Percentiles rank a stretch among this genome's conserved stretches.
phyloP scores from a whole-genome alignment of 805 yeast genomes.

The Dipodascopsis uninucleata region DNA sequence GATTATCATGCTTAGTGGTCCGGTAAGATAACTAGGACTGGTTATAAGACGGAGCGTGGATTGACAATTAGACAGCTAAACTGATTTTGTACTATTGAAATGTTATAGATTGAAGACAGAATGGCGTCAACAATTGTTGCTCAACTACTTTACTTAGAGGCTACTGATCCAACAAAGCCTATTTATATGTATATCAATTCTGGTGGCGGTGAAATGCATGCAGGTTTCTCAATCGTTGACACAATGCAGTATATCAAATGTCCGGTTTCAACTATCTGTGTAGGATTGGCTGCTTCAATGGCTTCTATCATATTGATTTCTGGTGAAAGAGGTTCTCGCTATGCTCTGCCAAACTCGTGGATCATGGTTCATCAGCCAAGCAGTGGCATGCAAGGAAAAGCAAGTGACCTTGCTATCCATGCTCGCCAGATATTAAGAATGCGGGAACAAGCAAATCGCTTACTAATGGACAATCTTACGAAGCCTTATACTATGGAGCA shows the following conservation, averaged over 20 bases:
- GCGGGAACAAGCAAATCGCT: conserved; percentile 33
- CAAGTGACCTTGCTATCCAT: conserved; percentile 37
- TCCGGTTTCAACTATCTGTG: conserved; percentile 38
- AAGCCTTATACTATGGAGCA: conserved; percentile 18
- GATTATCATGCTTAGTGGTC: conserved; percentile 34
- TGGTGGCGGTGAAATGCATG: conserved; percentile 38
- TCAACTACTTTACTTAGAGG: conserved; percentile 31
- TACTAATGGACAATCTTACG: conserved; percentile 34
- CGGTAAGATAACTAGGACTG: neutral
- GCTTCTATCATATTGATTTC: conserved; percentile 35
- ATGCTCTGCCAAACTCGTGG: conserved; percentile 36
- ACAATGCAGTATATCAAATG: conserved; percentile 38
- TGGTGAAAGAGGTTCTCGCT: conserved; percentile 35
- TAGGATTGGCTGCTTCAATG: conserved; percentile 40
- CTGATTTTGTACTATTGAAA: no score
- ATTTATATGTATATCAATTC: conserved; percentile 34
- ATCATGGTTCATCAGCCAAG: conserved; percentile 40
- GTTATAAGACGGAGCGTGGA: neutral
- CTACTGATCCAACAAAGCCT: conserved; percentile 26
- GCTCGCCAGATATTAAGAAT: conserved; percentile 37
- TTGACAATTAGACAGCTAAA: neutral
- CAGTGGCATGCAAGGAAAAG: conserved; percentile 32
- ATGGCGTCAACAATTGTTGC: conserved; percentile 33
- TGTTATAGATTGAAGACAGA: conserved; percentile 29
- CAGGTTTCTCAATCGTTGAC: conserved; percentile 39